phyloP scores from a whole-genome alignment of 1,284 basidiomycete genomes.

The Trichosporon faecale region DNA sequence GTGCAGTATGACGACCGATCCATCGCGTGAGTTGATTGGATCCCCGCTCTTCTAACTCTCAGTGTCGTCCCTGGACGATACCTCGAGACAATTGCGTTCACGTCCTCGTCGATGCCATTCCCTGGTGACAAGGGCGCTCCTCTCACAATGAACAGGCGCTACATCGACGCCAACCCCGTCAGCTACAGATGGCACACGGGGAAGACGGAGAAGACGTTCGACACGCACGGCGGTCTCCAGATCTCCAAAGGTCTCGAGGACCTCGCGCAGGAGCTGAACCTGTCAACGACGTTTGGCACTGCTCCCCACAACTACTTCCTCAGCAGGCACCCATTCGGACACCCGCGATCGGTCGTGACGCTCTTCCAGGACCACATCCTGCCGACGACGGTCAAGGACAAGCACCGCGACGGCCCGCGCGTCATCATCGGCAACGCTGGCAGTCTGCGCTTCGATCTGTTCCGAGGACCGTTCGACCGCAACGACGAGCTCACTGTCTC shows the following conservation, averaged over 20 bases:
- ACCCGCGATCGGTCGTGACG: conserved; percentile 62
- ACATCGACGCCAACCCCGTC: conserved; percentile 55
- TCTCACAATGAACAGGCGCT: conserved; percentile 51
- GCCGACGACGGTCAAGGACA: conserved; percentile 35
- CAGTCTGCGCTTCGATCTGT: conserved; percentile 69
- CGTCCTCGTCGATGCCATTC: conserved; percentile 38
- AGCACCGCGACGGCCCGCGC: conserved; percentile 45
- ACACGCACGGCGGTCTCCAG: conserved; percentile 41
- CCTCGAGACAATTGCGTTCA: conserved; percentile 76
- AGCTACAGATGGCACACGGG: conserved; percentile 48
- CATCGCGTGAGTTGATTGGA: conserved; percentile 38
- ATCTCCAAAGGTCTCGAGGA: conserved; percentile 35
- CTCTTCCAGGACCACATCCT: conserved; percentile 62
- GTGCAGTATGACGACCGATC: conserved; percentile 53
- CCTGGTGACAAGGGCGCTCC: conserved; percentile 26
- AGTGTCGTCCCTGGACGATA: conserved; percentile 74
- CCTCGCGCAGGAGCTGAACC: conserved; percentile 38
- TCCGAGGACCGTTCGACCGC: conserved; percentile 65
- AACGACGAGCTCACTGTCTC: conserved; percentile 73
- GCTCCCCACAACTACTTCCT: conserved; percentile 71
- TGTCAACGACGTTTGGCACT: conserved; percentile 58
- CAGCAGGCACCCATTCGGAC: conserved; percentile 63
- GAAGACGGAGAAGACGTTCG: conserved; percentile 35
- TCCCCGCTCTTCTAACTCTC: conserved; percentile 58
- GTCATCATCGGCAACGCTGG: conserved; percentile 71